Base-by-base conservation (phyloP, 23 red algal genomes). In the Gracilaria domingensis region DNA sequence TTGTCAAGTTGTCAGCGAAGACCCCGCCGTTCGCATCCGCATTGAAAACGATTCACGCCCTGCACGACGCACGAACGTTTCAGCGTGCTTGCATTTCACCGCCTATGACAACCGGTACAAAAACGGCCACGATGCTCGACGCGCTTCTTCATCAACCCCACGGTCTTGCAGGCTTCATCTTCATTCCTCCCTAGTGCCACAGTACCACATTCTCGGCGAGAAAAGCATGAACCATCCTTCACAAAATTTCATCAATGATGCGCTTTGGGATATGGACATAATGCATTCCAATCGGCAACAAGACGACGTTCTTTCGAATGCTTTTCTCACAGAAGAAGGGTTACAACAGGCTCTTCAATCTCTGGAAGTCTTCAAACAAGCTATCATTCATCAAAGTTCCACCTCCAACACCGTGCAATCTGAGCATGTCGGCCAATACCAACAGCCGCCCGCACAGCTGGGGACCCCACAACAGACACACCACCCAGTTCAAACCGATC, bases 341-440 rank as follows among this genome's bases (percentile, higher is more conserved):
- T 59, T 59, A 18, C 55, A 59, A 59, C 55, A 59, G 55, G 55
- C 55, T 59, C 55, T 59, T 59, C 14, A 59, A 59, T 8, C 55
- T 4, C 23, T 59, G 23, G 55, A 59, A 59, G 23, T 18, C 8
- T 20, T 59, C 23, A 59, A 24, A 20, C 55, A 59, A 59, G 6
- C 55, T 2, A 18, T 24, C 3, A 23, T 20, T 4, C 55, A 59
- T 18, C 55, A 59, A 59, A 8, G 4, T 4, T 23, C 23, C 55
- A 4, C 55, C 3, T 59, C 3, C 55, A 18, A 59, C 9, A 48
- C 45, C 45, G 45, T 5, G 12, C 45, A 5, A 5, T 48, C 45
- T 12, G 45, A 48, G 45, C 23, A 18, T 59, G 6, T 24, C 55
- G 55, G 3, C 55, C 3, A 8, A 59, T 59, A 8, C 23, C 55